Evolutionary conservation across 164 flowering plant species (phyloP), one percentile per base, ranked within the genome.

Genomic region (Paratinospora sagittata): DNA sequence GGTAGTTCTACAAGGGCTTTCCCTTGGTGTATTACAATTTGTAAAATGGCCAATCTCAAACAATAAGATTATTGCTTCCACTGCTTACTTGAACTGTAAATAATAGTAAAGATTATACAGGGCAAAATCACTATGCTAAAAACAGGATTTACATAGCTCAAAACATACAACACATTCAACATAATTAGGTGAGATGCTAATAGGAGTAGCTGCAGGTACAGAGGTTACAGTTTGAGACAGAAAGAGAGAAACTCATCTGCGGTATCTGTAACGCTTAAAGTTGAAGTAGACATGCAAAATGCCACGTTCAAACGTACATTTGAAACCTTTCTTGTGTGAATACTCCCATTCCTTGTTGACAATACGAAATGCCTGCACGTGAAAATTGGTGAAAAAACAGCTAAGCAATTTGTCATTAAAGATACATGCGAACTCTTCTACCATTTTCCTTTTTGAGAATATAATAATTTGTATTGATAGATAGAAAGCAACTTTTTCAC

Each of bases 301-400:
- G 21, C 99, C 99, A 14, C 99, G 86, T 75, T 95, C 99, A 71
- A 95, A 95, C 3, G 97, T 95, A 82, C 96, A 92, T 78, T 95
- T 95, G 81, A 85, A 95, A 1, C 99, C 98, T 78, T 95, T 95
- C 82, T 95, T 95, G 76, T 95, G 99, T 4, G 99, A 92, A 72
- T 95, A 91, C 74, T 95, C 98, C 99, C 99, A 92, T 74, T 95
- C 99, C 72, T 92, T 96, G 79, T 96, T 96, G 60, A 96, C 99
- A 37, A 96, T 90, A 26, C 82, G 73, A 73, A 96, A 96, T 13
- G 97, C 97, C 98, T 94, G 85, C 34, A 67, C 16, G 19, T 17
- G n/a, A n/a, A 14, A 52, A 10, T 52, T 16, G 58, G 58, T 2
- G 19, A n/a, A n/a, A n/a, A 3, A 52, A 13, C 58, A 52, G 14